A percentile compares a stretch with the other conserved stretches of the same genome.
These are phyloP conservation scores for Pleurotus sapidus DNA, from an alignment of 768 basidiomycete genomes.

Conservation along the genomic window DNA sequence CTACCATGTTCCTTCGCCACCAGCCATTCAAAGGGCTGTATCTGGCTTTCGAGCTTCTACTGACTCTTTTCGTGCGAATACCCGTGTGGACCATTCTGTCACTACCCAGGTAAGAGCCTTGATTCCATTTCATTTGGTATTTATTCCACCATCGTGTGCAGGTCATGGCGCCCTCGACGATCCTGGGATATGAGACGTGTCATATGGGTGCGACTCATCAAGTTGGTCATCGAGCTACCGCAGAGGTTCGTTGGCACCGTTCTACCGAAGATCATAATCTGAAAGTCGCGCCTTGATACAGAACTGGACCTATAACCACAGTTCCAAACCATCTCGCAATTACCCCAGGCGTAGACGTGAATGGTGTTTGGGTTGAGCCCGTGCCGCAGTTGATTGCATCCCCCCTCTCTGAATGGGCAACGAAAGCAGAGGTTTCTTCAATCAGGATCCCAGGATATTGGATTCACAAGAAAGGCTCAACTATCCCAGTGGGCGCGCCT, in stretches of 20 bases:
- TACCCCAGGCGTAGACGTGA: constrained; percentile 33
- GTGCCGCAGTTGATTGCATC: constrained; percentile 40
- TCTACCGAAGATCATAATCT: not conserved
- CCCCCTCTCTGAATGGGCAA: constrained; percentile 38
- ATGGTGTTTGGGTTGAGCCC: constrained; percentile 50
- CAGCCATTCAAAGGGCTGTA: not conserved
- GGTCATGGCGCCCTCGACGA: constrained; percentile 39
- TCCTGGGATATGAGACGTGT: constrained; percentile 44
- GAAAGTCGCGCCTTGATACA: not conserved
- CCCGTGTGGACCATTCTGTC: not conserved
- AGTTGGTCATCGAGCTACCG: constrained; percentile 21
- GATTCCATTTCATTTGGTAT: too few species aligned
- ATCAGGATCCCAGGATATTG: constrained; percentile 56
- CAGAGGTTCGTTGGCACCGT: constrained; percentile 21
- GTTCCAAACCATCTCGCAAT: constrained; percentile 40
- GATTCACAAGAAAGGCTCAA: constrained; percentile 40
- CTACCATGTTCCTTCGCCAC: not conserved
- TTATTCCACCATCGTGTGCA: constrained; percentile 11
- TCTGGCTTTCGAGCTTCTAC: not conserved
- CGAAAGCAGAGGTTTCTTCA: constrained; percentile 34
- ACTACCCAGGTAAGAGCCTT: too few species aligned
- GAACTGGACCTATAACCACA: not conserved
- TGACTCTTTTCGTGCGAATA: not conserved
- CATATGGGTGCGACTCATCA: constrained; percentile 32
- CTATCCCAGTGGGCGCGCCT: constrained; percentile 30